Evolutionary conservation across 495 filamentous ascomycete species (phyloP).

Genomic region (Umbilicaria muhlenbergii): DNA sequence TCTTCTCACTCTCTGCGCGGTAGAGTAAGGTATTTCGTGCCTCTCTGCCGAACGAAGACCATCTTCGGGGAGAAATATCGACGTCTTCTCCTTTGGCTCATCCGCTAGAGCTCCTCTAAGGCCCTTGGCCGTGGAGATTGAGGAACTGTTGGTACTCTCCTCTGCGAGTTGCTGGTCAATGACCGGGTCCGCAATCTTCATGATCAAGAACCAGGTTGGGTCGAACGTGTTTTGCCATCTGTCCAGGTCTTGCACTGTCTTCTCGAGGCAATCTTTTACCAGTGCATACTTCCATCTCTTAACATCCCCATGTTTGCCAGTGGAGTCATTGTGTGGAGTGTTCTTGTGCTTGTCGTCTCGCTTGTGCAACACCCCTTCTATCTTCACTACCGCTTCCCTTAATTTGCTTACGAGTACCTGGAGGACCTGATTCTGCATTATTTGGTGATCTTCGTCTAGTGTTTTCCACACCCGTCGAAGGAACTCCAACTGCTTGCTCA

Average conservation of each 20-base stretch:
- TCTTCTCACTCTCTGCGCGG: constrained; percentile 3
- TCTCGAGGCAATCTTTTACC: constrained; percentile 5
- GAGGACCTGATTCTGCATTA: constrained; percentile 18
- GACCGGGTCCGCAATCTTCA: constrained; percentile 2
- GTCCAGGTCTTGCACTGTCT: constrained; percentile 11
- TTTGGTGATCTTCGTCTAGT: constrained; percentile 21
- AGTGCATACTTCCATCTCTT: constrained; percentile 18
- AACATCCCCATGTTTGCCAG: constrained; percentile 1
- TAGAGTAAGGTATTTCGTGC: constrained; percentile 5
- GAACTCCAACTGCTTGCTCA: constrained; percentile 20
- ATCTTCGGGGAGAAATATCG: constrained; percentile 12
- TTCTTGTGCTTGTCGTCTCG: constrained; percentile 10
- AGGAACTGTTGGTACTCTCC: constrained; percentile 1
- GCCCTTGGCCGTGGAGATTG: not conserved
- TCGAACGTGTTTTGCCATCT: constrained; percentile 14
- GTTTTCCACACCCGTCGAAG: constrained; percentile 15
- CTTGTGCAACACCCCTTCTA: not conserved
- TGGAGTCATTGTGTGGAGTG: too few relatives aligned
- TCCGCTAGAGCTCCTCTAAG: constrained; percentile 5
- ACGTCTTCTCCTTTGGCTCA: not conserved
- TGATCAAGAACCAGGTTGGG: constrained; percentile 15
- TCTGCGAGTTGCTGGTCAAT: constrained; percentile 12
- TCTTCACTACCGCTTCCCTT: not conserved
- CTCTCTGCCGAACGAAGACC: constrained; percentile 2
- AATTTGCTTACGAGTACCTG: constrained; percentile 18